Evolutionary conservation across 305 asterid species (phyloP).

Genomic region (Rubia balearica): DNA sequence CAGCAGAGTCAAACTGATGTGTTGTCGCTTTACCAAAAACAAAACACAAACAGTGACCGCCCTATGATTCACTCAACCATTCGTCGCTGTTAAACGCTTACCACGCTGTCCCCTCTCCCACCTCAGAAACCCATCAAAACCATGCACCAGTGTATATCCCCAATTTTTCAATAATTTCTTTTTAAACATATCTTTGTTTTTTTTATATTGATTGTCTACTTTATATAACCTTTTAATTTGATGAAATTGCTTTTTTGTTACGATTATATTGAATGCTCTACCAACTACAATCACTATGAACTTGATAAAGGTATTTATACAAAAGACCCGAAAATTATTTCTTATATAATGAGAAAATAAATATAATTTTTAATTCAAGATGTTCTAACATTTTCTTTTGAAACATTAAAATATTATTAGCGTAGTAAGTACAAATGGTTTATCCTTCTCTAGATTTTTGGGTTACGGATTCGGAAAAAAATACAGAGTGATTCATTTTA

Average conservation of each 20-base stretch:
- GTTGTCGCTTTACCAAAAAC: constrained; percentile 3
- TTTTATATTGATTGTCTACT: background rate
- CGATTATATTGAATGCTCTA: background rate
- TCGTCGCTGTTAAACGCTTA: background rate
- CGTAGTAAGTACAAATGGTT: no score
- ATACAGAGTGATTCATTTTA: no score
- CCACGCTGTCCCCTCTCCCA: background rate
- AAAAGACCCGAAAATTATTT: no score
- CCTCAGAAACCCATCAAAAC: background rate
- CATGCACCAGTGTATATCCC: background rate
- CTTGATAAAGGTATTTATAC: background rate
- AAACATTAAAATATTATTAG: no score
- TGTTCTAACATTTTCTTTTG: no score
- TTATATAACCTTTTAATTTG: background rate
- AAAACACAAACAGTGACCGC: background rate
- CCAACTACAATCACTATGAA: background rate
- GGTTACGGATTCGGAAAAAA: no score
- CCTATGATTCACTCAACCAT: background rate
- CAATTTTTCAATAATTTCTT: background rate
- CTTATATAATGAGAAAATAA: no score
- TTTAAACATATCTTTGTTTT: background rate
- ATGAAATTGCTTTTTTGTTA: background rate
- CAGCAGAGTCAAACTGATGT: constrained; percentile 13
- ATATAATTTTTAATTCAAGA: no score
- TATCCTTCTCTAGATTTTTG: no score